Percentiles rank a stretch among this genome's conserved stretches.
Conservation (phyloP, 2,329 filamentous ascomycete species). For the Periconia sp. region DNA sequence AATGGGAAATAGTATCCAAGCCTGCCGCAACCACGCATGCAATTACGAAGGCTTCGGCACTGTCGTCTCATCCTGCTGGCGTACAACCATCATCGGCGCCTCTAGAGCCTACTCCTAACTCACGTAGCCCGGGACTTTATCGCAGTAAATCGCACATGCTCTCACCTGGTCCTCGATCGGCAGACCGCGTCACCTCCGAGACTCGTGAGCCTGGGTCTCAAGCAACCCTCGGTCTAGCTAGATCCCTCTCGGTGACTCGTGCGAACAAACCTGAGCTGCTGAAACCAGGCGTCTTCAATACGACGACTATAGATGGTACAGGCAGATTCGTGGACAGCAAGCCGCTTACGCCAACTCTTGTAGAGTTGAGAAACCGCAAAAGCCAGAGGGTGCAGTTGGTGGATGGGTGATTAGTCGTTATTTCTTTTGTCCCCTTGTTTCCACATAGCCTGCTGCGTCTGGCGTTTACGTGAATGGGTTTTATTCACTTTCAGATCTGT, state of each 20-base stretch:
- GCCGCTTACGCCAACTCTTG: conserved; percentile 42
- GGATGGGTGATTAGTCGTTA: conserved; percentile 30
- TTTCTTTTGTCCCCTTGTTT: background rate
- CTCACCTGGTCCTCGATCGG: conserved; percentile 16
- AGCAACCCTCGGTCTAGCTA: conserved; percentile 40
- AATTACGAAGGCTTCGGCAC: conserved; percentile 33
- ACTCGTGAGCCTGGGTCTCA: conserved; percentile 15
- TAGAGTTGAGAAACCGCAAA: conserved; percentile 43
- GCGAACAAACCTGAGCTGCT: conserved; percentile 30
- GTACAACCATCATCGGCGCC: conserved; percentile 30
- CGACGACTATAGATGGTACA: conserved; percentile 11
- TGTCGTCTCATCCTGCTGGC: conserved; percentile 31
- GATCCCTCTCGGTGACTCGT: conserved; percentile 39
- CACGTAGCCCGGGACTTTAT: background rate
- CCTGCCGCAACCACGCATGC: conserved; percentile 13
- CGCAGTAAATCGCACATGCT: conserved; percentile 10
- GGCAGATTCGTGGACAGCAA: conserved; percentile 34
- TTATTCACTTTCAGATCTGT: conserved; percentile 1
- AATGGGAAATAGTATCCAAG: conserved; percentile 38
- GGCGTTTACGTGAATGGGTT: conserved; percentile 2
- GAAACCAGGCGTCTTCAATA: conserved; percentile 1
- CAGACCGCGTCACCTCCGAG: background rate
- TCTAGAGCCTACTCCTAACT: conserved; percentile 25
- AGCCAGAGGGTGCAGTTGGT: conserved; percentile 44
- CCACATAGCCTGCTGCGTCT: conserved; percentile 7